Conservation (phyloP, 495 filamentous ascomycete genomes). For the Amorphotheca resinae region DNA sequence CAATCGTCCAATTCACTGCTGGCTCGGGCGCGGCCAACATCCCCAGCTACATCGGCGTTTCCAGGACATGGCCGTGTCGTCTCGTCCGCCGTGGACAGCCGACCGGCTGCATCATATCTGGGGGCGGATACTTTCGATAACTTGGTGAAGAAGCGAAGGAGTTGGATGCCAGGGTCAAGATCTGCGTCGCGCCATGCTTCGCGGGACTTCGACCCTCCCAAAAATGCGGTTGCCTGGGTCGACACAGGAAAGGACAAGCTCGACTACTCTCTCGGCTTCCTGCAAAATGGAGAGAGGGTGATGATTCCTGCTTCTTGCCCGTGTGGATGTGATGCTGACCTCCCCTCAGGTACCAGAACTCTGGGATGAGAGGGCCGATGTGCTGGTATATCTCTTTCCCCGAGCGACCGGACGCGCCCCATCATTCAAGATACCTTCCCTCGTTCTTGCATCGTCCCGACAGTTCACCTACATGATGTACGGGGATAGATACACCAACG, state of each 20-base stretch:
- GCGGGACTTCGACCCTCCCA: conserved; percentile 5
- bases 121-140: too few species aligned
- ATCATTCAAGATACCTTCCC: conserved; percentile 67
- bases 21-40: neutral
- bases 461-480: conserved; percentile 58
- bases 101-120: conserved; percentile 5
- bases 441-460: conserved; percentile 56
- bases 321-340: conserved; percentile 1
- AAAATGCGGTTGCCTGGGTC: conserved; percentile 45
- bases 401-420: conserved; percentile 50
- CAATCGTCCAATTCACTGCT: neutral
- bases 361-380: conserved; percentile 76
- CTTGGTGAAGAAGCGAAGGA: conserved; percentile 30
- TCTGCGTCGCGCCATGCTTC: conserved; percentile 17
- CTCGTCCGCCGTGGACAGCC: conserved; percentile 2
- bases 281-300: conserved; percentile 51
- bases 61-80: neutral
- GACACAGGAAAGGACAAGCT: conserved; percentile 42
- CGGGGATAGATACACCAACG: conserved; percentile 38
- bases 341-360: conserved; percentile 61
- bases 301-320: conserved; percentile 2
- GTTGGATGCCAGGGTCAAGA: conserved; percentile 41
- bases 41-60: neutral
- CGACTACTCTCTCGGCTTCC: conserved; percentile 46
- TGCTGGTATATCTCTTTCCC: conserved; percentile 73